These are phyloP conservation scores for Alternaria viburni DNA, from an alignment of 2,329 filamentous ascomycete genomes.

Conservation along the genomic window DNA sequence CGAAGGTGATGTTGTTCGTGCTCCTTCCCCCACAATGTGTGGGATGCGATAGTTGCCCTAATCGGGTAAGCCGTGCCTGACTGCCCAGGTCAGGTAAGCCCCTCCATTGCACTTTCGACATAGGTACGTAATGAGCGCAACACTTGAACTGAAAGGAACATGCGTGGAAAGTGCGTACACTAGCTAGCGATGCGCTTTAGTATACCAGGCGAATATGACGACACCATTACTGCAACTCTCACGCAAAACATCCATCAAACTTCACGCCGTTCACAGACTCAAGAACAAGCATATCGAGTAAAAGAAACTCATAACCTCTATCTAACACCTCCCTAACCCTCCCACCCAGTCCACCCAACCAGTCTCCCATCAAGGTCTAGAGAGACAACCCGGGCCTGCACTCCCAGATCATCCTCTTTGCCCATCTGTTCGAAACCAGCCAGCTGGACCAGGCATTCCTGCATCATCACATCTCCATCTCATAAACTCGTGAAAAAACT, in stretches of 20 bases:
- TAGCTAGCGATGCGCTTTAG: not conserved
- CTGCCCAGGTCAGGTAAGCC: conserved; percentile 15
- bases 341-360: not conserved
- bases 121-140: not conserved
- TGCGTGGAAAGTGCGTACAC: no score
- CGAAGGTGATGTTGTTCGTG: not conserved
- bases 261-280: not conserved
- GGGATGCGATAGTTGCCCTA: conserved; percentile 16
- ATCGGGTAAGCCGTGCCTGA: conserved; percentile 21
- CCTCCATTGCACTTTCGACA: not conserved
- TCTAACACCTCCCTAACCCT: not conserved
- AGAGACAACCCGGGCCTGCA: conserved; percentile 35
- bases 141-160: not conserved
- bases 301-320: not conserved
- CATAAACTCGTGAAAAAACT: not conserved
- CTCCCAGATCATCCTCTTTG: conserved; percentile 28
- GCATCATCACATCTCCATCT: not conserved
- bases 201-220: not conserved
- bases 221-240: not conserved
- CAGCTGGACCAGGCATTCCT: not conserved
- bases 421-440: conserved; percentile 4
- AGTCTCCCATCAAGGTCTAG: not conserved
- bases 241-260: not conserved
- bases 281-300: not conserved
- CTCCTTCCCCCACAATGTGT: not conserved